phyloP scores from a whole-genome alignment of 345 rosid genomes.

The Aquilaria yunnanensis region DNA sequence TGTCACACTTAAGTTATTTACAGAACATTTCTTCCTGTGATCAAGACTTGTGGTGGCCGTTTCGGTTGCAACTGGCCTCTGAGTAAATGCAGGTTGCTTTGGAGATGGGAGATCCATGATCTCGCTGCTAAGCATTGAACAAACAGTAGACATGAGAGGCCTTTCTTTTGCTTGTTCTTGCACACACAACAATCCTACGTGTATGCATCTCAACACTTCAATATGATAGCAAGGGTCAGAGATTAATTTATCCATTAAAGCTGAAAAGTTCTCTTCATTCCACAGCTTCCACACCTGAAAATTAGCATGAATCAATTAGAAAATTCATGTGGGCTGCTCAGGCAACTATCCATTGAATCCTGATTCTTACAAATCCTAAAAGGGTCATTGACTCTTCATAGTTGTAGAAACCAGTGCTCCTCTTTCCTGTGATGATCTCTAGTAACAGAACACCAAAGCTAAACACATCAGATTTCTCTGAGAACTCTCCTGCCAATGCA shows the following conservation, averaged over 20 bases:
- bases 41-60: not conserved
- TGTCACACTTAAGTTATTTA: constrained; percentile 14
- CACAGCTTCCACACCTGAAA: constrained; percentile 42
- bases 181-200: constrained; percentile 12
- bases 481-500: constrained; percentile 35
- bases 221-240: not conserved
- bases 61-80: not conserved
- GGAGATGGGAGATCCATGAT: constrained; percentile 13
- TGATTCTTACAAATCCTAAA: constrained; percentile 27
- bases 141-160: constrained; percentile 10
- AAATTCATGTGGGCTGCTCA: not conserved
- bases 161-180: constrained; percentile 16
- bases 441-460: constrained; percentile 39
- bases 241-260: constrained; percentile 8
- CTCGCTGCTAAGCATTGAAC: constrained; percentile 19
- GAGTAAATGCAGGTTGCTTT: constrained; percentile 12
- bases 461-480: constrained; percentile 37
- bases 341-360: too few species aligned
- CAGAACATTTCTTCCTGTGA: not conserved
- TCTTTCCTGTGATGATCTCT: constrained; percentile 37
- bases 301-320: not conserved
- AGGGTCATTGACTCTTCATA: constrained; percentile 21
- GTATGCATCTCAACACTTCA: constrained; percentile 16
- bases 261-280: constrained; percentile 17
- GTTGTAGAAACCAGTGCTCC: constrained; percentile 25